Conservation (phyloP, 176 grass and related monocot species). For the Oryza glaberrima region DNA sequence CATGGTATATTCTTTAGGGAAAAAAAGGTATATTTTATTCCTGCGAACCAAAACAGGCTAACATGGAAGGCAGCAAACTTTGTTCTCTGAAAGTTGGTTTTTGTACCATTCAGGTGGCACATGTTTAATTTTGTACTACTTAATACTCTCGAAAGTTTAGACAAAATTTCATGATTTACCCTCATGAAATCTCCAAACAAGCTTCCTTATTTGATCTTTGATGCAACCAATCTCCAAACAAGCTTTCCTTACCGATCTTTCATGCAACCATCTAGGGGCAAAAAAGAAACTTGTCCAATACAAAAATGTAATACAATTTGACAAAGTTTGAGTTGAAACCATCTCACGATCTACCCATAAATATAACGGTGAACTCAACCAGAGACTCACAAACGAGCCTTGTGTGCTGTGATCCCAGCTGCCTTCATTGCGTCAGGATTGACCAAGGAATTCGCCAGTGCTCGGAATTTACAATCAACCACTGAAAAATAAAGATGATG, state of each 20-base stretch:
- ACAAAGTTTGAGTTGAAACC: not conserved
- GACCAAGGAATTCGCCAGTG: constrained; percentile 38
- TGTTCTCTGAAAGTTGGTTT: not conserved
- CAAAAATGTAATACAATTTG: not conserved
- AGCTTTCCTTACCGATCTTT: not conserved
- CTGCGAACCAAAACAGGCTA: not conserved
- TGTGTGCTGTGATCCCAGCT: not conserved
- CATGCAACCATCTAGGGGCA: not conserved
- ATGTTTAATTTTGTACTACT: not conserved
- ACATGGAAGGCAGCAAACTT: not conserved
- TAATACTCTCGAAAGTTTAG: not conserved
- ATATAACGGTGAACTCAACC: not conserved
- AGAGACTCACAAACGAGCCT: constrained; percentile 43
- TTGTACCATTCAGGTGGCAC: not conserved
- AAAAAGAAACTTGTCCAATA: not conserved
- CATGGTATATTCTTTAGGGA: too few relatives aligned
- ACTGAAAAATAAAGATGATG: constrained; percentile 41
- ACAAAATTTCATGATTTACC: not conserved
- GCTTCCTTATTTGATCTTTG: not conserved
- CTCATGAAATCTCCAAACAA: not conserved
- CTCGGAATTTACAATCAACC: constrained; percentile 43
- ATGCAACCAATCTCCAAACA: constrained; percentile 8
- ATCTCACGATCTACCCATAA: constrained; percentile 26
- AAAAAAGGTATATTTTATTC: not conserved
- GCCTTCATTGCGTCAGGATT: constrained; percentile 24